phyloP scores from a whole-genome alignment of 2,329 filamentous ascomycete genomes.

The Immersiporthe knoxdaviesiana region DNA sequence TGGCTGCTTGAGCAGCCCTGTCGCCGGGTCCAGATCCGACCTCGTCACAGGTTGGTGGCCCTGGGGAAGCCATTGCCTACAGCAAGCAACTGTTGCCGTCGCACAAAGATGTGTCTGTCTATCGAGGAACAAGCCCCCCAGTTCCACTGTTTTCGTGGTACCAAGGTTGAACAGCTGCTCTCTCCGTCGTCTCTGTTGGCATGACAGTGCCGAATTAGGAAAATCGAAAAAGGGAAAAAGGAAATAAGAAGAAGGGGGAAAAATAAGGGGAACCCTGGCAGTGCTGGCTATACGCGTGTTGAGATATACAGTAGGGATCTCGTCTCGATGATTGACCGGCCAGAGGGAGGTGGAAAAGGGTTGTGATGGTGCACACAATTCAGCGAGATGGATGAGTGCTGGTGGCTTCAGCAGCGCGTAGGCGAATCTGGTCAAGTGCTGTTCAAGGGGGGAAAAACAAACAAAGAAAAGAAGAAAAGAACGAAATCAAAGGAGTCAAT shows the following conservation, averaged over 20 bases:
- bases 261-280: not conserved
- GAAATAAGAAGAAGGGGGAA: not conserved
- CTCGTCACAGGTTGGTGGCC: slow-evolving; percentile 18
- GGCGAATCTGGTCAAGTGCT: not conserved
- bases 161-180: slow-evolving; percentile 8
- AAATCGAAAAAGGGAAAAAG: not conserved
- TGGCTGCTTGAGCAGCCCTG: slow-evolving; percentile 4
- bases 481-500: not conserved
- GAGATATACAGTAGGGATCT: not conserved
- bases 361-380: not conserved
- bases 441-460: not conserved
- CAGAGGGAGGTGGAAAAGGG: not conserved
- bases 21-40: slow-evolving; percentile 16
- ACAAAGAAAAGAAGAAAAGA: not conserved
- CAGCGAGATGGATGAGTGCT: not conserved
- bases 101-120: slow-evolving; percentile 1
- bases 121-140: not conserved
- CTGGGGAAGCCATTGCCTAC: slow-evolving; percentile 24
- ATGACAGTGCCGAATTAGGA: not conserved
- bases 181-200: not conserved
- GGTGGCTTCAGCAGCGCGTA: not conserved
- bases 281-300: not conserved
- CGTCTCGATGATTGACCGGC: not conserved
- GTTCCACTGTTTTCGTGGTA: slow-evolving; percentile 8
- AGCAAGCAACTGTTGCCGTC: not conserved